A percentile compares a stretch with the other conserved stretches of the same genome.
These are phyloP conservation scores for Testicularia cyperi DNA, from an alignment of 1,284 basidiomycete species.

Conservation along the genomic window DNA sequence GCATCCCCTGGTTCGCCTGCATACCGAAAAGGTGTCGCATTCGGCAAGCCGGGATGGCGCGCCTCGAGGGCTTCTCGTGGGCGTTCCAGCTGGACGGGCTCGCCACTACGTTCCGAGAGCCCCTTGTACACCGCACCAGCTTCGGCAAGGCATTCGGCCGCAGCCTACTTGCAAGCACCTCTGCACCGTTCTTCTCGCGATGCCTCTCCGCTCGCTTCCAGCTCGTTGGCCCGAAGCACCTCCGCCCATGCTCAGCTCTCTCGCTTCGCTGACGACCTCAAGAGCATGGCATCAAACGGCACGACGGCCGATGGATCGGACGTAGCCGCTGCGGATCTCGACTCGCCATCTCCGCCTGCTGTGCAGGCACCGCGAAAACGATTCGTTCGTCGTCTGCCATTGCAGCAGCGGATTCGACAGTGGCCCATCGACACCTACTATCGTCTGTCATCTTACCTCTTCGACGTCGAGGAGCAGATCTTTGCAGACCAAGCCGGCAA, in stretches of 20 bases:
- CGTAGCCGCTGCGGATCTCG: too few relatives aligned
- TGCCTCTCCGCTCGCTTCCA: too few relatives aligned
- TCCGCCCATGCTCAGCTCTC: too few relatives aligned
- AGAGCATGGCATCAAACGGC: too few relatives aligned
- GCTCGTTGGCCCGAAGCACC: too few relatives aligned
- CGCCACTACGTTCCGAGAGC: conserved; percentile 18
- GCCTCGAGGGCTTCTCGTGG: conserved; percentile 30
- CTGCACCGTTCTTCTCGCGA: too few relatives aligned
- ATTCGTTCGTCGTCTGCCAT: conserved; percentile 18
- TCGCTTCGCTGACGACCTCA: too few relatives aligned
- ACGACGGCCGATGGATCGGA: too few relatives aligned
- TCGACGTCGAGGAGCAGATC: conserved; percentile 31
- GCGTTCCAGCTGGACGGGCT: conserved; percentile 13
- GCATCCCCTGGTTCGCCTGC: conserved; percentile 26
- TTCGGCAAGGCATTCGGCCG: too few relatives aligned
- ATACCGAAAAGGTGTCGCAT: conserved; percentile 37
- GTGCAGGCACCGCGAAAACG: conserved; percentile 8
- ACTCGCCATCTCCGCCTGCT: neutral
- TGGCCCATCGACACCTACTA: conserved; percentile 29
- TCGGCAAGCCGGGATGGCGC: conserved; percentile 38
- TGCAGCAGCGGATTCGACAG: conserved; percentile 23
- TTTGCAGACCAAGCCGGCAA: conserved; percentile 36
- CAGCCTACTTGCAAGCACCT: too few relatives aligned
- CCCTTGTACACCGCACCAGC: too few relatives aligned
- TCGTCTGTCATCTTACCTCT: conserved; percentile 9